A percentile compares a stretch with the other conserved stretches of the same genome.
Evolutionary conservation across 192 early-diverging fungal genomes (phyloP).

Genomic region (Backusella mclennaniae): DNA sequence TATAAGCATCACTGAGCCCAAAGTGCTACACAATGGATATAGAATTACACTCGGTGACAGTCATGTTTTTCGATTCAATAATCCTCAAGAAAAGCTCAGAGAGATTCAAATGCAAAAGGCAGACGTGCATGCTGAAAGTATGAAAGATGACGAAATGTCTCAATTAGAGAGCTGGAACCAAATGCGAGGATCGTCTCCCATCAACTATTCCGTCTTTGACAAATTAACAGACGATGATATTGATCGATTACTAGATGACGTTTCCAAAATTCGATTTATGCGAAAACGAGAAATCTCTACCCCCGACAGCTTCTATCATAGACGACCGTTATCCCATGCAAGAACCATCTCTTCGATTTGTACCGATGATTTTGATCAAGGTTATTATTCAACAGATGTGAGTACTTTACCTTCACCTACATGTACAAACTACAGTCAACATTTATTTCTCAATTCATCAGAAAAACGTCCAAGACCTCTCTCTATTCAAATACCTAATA

Average conservation of each 20-base stretch:
- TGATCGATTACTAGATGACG: conserved; percentile 53
- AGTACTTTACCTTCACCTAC: conserved; percentile 10
- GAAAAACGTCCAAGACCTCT: background rate
- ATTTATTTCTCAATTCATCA: conserved; percentile 3
- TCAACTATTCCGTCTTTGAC: conserved; percentile 41
- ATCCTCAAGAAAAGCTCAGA: conserved; percentile 62
- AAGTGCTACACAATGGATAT: conserved; percentile 64
- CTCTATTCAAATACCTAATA: conserved; percentile 29
- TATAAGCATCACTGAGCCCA: conserved; percentile 54
- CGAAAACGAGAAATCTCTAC: conserved; percentile 19
- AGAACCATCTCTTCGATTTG: background rate
- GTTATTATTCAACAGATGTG: conserved; percentile 8
- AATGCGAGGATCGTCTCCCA: background rate
- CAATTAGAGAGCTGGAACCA: background rate
- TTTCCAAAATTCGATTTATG: conserved; percentile 46
- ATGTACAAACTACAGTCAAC: conserved; percentile 7
- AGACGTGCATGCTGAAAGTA: background rate
- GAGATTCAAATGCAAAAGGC: background rate
- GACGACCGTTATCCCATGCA: background rate
- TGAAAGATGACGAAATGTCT: background rate
- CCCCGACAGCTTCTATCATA: conserved; percentile 1
- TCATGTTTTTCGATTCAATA: conserved; percentile 83
- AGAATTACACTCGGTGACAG: conserved; percentile 77
- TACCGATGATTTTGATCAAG: conserved; percentile 6
- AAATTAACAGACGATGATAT: conserved; percentile 52